Percentiles rank a stretch among this genome's conserved stretches.
phyloP scores from a whole-genome alignment of 1,139 yeast genomes.

The Hyphopichia burtonii region DNA sequence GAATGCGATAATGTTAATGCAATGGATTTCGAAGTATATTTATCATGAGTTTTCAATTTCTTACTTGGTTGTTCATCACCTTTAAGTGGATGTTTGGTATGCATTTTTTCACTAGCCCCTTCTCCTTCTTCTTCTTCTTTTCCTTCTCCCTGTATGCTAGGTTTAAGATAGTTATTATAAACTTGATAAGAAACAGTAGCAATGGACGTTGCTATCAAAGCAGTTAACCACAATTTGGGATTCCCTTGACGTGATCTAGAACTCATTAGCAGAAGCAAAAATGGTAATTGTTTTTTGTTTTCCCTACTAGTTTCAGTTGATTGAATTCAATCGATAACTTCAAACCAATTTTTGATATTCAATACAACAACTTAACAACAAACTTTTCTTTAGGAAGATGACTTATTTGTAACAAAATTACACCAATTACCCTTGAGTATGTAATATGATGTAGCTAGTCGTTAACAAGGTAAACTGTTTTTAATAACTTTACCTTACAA shows the following conservation, averaged over 20 bases:
- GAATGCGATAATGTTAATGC: slow-evolving; percentile 47
- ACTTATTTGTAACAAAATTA: too few relatives aligned
- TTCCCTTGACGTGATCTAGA: slow-evolving; percentile 18
- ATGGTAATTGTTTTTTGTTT: neutral
- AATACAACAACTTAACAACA: too few relatives aligned
- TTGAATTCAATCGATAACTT: too few relatives aligned
- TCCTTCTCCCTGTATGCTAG: neutral
- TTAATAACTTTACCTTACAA: too few relatives aligned
- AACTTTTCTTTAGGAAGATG: too few relatives aligned
- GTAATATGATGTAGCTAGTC: neutral
- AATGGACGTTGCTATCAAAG: slow-evolving; percentile 37
- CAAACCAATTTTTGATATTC: too few relatives aligned
- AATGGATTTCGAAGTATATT: slow-evolving; percentile 34
- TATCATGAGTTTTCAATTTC: slow-evolving; percentile 11
- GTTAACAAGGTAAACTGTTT: neutral
- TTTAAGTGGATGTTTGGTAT: neutral
- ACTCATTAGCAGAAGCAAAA: neutral
- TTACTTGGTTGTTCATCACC: neutral
- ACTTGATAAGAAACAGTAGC: slow-evolving; percentile 36
- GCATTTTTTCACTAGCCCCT: neutral
- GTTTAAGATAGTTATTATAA: slow-evolving; percentile 15
- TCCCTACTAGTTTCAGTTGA: too few relatives aligned
- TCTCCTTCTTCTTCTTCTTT: neutral
- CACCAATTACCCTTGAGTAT: neutral
- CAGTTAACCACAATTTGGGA: slow-evolving; percentile 35